Evolutionary conservation across 106 monocot species (phyloP).

Genomic region (Allium cepa): DNA sequence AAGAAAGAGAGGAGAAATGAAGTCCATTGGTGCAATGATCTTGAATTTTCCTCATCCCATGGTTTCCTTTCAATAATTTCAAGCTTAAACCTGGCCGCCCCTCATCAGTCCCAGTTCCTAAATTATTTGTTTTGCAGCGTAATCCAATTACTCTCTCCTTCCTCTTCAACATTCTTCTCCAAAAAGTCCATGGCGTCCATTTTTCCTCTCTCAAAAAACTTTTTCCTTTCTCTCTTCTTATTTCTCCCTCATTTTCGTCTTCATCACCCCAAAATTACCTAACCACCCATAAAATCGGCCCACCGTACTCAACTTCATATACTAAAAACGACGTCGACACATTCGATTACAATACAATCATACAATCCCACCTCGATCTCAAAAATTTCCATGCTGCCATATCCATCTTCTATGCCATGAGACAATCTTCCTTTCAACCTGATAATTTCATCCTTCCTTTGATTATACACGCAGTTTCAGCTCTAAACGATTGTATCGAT

Average conservation of each 20-base stretch:
- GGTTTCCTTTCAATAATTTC: too few relatives aligned
- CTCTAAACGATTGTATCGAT: neutral
- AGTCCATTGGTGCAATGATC: too few relatives aligned
- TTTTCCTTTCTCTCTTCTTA: neutral
- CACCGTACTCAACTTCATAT: neutral
- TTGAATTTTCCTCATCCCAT: too few relatives aligned
- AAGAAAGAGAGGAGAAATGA: too few relatives aligned
- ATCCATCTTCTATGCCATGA: constrained; percentile 33
- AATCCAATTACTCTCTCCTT: neutral
- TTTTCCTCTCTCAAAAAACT: neutral
- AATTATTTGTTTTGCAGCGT: too few relatives aligned
- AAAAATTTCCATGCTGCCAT: constrained; percentile 17
- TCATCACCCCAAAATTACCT: constrained; percentile 1
- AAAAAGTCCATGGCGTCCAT: neutral
- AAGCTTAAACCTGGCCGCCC: too few relatives aligned
- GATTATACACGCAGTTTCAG: constrained; percentile 22
- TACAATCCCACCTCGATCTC: constrained; percentile 22
- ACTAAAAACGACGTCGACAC: neutral
- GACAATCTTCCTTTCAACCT: constrained; percentile 8
- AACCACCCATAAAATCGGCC: neutral
- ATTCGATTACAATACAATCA: constrained; percentile 21
- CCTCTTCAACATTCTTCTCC: neutral
- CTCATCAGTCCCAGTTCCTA: too few relatives aligned
- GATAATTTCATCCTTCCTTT: constrained; percentile 47
- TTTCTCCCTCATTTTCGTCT: neutral